Base-by-base conservation (phyloP, 225 moss, liverwort and hornwort genomes). In the Asterella californica region DNA sequence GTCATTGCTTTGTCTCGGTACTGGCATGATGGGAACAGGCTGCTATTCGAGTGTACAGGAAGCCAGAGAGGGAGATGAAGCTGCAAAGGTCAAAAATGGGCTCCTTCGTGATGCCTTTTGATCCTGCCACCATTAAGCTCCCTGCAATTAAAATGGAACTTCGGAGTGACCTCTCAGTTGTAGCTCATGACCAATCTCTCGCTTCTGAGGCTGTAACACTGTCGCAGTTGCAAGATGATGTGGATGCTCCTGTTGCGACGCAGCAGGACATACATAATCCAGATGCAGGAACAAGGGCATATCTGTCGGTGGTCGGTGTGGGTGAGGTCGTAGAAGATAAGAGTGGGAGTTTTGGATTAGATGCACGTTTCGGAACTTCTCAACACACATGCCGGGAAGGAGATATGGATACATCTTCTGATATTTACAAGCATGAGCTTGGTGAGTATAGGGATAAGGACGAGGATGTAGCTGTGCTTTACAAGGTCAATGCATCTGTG, bases 21-120 rank as follows among this genome's bases (percentile, higher is more conserved):
- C 18, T 72, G 50, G 15, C 6, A 27, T 50, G 29, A 48, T 75
- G 69, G 4, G 49, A 71, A 76, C 87, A 87, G 87, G 80, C 84
- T 72, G 87, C 87, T 0, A 29, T 87, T 62, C 66, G 79, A 61
- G 42, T 82, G 11, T 87, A 87, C 42, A 80, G 80, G 74, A 82
- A 82, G 57, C 82, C 84, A 37, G 87, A 84, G 53, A 48, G 60
- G 45, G 82, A 82, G 45, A 87, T 80, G 52, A 68, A 79, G 49
- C 55, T 87, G 33, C 82, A 80, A 45, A 84, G 63, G 70, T 87
- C 87, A 6, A 77, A 33, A 27, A 77, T 82, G 69, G 87, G 87
- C 27, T 70, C 78, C 30, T 87, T 84, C 70, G 74, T 82, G 53
- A 71, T 87, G 49, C 87, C 87, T 18, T 87, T 87, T 71, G 87